Evolutionary conservation across 768 basidiomycete genomes (phyloP).

Genomic region (Phaffia australis): DNA sequence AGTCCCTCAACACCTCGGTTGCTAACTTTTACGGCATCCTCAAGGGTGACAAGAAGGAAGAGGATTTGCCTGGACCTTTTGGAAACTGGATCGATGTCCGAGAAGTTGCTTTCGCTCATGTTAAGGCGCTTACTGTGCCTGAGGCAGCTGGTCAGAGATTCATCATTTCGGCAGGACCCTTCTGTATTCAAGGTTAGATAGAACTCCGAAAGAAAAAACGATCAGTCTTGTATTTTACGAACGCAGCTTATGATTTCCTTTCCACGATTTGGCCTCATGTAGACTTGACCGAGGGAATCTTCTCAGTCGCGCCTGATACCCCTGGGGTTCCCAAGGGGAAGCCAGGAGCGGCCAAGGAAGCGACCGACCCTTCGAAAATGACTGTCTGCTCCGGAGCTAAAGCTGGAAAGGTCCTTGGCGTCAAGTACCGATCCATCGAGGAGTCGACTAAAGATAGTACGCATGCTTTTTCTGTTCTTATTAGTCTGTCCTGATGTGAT

Average conservation of each 20-base stretch:
- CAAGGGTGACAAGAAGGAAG: conserved; percentile 26
- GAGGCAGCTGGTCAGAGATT: conserved; percentile 52
- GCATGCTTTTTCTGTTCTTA: neutral
- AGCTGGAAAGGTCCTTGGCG: conserved; percentile 14
- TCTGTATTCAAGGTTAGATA: conserved; percentile 32
- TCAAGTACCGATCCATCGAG: conserved; percentile 16
- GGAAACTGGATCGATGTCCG: conserved; percentile 39
- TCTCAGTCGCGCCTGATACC: conserved; percentile 1
- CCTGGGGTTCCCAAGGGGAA: conserved; percentile 8
- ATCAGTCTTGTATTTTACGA: neutral
- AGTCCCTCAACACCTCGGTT: conserved; percentile 41
- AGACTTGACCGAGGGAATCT: conserved; percentile 16
- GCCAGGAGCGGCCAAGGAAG: conserved; percentile 8
- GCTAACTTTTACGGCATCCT: conserved; percentile 29
- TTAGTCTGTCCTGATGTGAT: neutral
- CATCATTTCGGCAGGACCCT: conserved; percentile 41
- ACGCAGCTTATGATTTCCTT: neutral
- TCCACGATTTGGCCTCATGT: too few relatives aligned
- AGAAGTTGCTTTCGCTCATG: conserved; percentile 48
- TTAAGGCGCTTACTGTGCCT: conserved; percentile 45
- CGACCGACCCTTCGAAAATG: conserved; percentile 12
- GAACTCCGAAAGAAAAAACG: neutral
- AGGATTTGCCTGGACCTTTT: conserved; percentile 19
- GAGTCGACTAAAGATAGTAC: conserved; percentile 20
- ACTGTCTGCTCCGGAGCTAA: conserved; percentile 12